Evolutionary conservation across 306 rosid genomes (phyloP).

Genomic region (Phaseolus lunatus): DNA sequence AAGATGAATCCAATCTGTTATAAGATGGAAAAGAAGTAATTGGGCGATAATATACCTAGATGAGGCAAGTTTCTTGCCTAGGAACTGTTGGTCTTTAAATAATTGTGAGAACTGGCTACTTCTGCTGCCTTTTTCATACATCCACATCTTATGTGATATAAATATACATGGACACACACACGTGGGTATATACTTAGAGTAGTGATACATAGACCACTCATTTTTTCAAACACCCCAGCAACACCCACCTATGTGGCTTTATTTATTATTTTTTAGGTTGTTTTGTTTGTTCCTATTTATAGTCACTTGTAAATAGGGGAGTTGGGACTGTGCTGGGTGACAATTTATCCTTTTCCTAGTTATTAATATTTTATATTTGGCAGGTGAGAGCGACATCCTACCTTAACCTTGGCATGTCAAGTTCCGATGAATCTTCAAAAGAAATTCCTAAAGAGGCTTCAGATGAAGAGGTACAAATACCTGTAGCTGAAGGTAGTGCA

Average conservation of each 20-base stretch:
- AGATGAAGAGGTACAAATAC: conserved; percentile 68
- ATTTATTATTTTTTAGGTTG: too few species aligned
- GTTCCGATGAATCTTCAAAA: conserved; percentile 78
- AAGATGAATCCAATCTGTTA: conserved; percentile 7
- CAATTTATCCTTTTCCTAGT: too few species aligned
- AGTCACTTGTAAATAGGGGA: too few species aligned
- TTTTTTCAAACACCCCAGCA: too few species aligned
- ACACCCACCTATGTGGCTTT: too few species aligned
- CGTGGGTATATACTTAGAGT: too few species aligned
- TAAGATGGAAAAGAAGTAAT: neutral
- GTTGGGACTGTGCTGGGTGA: too few species aligned
- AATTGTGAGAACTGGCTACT: conserved; percentile 19
- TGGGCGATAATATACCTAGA: conserved; percentile 1
- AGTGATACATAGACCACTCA: too few species aligned
- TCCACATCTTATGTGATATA: conserved; percentile 9
- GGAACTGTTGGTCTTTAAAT: conserved; percentile 35
- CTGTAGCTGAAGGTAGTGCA: conserved; percentile 52
- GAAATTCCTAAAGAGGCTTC: conserved; percentile 76
- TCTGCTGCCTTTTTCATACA: conserved; percentile 2
- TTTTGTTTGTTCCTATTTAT: too few species aligned
- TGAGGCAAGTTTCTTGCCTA: conserved; percentile 8
- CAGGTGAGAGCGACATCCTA: conserved; percentile 75
- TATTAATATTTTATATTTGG: conserved; percentile 45
- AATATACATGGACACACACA: conserved; percentile 1
- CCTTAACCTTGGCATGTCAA: conserved; percentile 53